A percentile compares a stretch with the other conserved stretches of the same genome.
phyloP scores from a whole-genome alignment of 768 basidiomycete genomes.

The Suillus sp. region DNA sequence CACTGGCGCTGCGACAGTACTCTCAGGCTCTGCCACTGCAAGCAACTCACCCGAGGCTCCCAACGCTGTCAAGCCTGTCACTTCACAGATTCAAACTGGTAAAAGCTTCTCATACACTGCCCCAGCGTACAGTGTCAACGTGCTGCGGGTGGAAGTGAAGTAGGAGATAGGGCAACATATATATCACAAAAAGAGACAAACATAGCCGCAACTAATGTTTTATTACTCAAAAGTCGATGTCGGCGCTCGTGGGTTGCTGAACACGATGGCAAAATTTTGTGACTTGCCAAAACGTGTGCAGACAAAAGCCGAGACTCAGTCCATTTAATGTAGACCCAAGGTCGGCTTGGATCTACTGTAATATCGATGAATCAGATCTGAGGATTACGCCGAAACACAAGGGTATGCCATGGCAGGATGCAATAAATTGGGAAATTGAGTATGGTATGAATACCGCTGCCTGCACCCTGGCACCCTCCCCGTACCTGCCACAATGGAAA shows the following conservation, averaged over 20 bases:
- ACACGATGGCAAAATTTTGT: neutral
- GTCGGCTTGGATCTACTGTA: neutral
- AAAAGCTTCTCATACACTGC: slow-evolving; percentile 57
- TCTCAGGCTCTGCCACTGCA: slow-evolving; percentile 49
- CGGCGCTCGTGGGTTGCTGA: neutral
- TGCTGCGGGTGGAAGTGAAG: slow-evolving; percentile 19
- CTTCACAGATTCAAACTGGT: slow-evolving; percentile 46
- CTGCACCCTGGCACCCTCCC: too few relatives aligned
- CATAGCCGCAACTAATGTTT: neutral
- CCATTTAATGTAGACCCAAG: neutral
- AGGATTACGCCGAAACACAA: neutral
- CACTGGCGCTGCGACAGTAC: slow-evolving; percentile 48
- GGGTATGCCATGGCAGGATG: neutral
- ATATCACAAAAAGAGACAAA: neutral
- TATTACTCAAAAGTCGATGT: neutral
- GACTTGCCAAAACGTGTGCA: too few relatives aligned
- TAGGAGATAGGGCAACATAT: neutral
- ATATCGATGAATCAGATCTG: neutral
- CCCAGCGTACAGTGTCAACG: slow-evolving; percentile 47
- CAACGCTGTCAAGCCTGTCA: slow-evolving; percentile 48
- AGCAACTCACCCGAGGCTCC: slow-evolving; percentile 61
- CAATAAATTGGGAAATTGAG: neutral
- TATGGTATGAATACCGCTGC: neutral
- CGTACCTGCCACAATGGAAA: neutral
- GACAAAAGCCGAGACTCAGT: neutral